Base-by-base conservation (phyloP, 2,329 filamentous ascomycete species). In the Fusarium scirpi region DNA sequence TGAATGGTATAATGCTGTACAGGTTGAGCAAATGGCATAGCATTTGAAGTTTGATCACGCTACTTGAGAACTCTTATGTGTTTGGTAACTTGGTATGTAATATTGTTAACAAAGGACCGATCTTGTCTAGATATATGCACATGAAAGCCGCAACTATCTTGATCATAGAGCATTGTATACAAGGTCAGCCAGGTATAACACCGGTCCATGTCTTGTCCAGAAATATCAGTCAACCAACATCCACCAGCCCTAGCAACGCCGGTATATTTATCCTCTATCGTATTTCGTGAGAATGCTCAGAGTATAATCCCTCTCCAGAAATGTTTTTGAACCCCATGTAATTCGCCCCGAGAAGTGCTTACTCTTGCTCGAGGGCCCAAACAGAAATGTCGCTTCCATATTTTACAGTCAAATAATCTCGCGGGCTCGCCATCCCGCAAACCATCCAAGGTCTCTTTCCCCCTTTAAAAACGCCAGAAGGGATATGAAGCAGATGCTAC, bases 391-490 rank as follows among this genome's bases (percentile, higher is more conserved):
- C 65, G 67, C 67, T 67, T 54, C 22, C 67, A 62, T 70, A 63
- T 53, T 52, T 58, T 68, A 67, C 67, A 65, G 57, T 53, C 43
- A 52, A 45, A 49, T 56, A 48, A 47, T 44, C 45, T 58, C 41
- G 63, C 43, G 24, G 49, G 40, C 34, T 68, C 40, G 58, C 63
- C 67, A 71, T 71, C 58, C 61, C 55, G 48, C 65, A 43, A 64
- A 67, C 46, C 44, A 58, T 43, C 40, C 52, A 43, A 49, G 46
- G 34, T 53, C 34, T 55, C 44, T 63, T 67, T 66, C 64, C 59
- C 70, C 68, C 53, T 34, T 25, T 43, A 12, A 41, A 74, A 74
- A 73, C 72, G 70, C 72, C 72, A 55, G 24, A 40, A 63, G 46
- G 55, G 45, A 53, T 58, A 73, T 64, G 51, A 59, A 54, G 61